Conservation (phyloP, 768 basidiomycete genomes). For the Trametes punicea region DNA sequence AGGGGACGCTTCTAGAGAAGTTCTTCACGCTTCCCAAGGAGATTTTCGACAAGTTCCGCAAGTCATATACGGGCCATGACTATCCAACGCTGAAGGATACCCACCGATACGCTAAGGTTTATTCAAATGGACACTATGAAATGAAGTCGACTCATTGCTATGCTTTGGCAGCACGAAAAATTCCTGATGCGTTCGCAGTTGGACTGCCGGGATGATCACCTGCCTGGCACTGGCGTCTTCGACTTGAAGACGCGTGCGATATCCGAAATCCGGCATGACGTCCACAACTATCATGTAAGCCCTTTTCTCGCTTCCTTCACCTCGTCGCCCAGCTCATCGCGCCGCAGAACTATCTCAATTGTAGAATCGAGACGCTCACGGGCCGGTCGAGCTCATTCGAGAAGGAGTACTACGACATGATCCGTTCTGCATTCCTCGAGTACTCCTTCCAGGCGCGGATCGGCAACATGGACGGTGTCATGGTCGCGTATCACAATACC, state of each 20-base stretch:
- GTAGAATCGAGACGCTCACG: constrained; percentile 59
- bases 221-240: constrained; percentile 91
- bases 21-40: constrained; percentile 66
- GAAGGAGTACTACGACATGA: constrained; percentile 90
- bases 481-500: constrained; percentile 87
- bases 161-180: constrained; percentile 42
- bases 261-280: constrained; percentile 77
- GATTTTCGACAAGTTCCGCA: constrained; percentile 59
- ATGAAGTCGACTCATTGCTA: neutral
- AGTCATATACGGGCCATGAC: constrained; percentile 19
- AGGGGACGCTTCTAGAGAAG: constrained; percentile 91
- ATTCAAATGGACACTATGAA: constrained; percentile 12
- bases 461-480: constrained; percentile 94
- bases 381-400: constrained; percentile 82
- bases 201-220: constrained; percentile 74
- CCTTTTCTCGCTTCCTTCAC: neutral
- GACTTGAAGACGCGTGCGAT: constrained; percentile 95
- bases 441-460: constrained; percentile 90
- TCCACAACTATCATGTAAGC: constrained; percentile 73
- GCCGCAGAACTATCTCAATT: constrained; percentile 71
- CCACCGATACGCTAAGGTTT: constrained; percentile 82
- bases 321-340: neutral
- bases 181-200: constrained; percentile 95
- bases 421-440: constrained; percentile 92
- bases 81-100: constrained; percentile 50